Evolutionary conservation across 2,329 filamentous ascomycete species (phyloP).

Genomic region (Penicillium griseofulvum): DNA sequence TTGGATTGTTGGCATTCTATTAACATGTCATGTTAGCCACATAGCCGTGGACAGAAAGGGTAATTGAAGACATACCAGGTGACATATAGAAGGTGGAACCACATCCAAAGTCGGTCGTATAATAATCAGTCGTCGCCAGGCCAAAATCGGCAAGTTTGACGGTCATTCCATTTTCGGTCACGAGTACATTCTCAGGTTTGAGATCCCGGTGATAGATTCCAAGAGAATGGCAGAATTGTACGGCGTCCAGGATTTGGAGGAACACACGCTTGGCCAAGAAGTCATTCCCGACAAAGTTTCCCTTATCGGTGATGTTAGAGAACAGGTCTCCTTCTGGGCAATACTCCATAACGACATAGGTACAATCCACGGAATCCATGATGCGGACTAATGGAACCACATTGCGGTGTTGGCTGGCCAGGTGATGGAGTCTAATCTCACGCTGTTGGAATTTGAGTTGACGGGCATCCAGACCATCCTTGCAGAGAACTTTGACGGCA

Average conservation of each 20-base stretch:
- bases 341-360: constrained; percentile 94
- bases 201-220: constrained; percentile 97
- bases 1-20: constrained; percentile 83
- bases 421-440: constrained; percentile 88
- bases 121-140: constrained; percentile 77
- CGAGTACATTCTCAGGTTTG: constrained; percentile 97
- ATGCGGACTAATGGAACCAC: constrained; percentile 94
- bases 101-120: constrained; percentile 93
- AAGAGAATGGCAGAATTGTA: constrained; percentile 87
- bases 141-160: constrained; percentile 98
- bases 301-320: constrained; percentile 92
- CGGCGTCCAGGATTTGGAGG: constrained; percentile 93
- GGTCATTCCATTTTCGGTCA: constrained; percentile 81
- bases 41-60: neutral
- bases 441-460: constrained; percentile 88
- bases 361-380: constrained; percentile 86
- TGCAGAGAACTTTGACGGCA: constrained; percentile 96
- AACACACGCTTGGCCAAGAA: constrained; percentile 81
- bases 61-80: constrained; percentile 67
- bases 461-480: constrained; percentile 81
- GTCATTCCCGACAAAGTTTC: constrained; percentile 91
- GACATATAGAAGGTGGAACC: constrained; percentile 99
- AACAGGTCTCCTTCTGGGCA: constrained; percentile 97
- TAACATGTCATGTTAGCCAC: constrained; percentile 25
- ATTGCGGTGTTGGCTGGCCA: constrained; percentile 84